phyloP scores from a whole-genome alignment of 140 eudicot genomes.

The Senecio squalidus region DNA sequence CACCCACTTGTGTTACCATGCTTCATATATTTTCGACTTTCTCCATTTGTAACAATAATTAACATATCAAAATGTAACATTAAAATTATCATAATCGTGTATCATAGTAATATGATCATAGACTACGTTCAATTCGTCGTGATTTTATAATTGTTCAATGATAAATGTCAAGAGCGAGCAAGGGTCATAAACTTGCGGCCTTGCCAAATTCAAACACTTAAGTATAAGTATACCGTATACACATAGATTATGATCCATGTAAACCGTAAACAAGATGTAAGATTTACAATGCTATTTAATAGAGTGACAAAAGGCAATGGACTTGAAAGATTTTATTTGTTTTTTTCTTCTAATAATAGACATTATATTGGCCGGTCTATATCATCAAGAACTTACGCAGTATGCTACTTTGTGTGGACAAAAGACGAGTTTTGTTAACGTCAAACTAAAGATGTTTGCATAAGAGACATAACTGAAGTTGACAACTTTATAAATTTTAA shows the following conservation, averaged over 20 bases:
- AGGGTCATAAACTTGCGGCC: background rate
- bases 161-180: background rate
- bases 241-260: background rate
- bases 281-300: too few relatives aligned
- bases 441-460: too few relatives aligned
- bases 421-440: too few relatives aligned
- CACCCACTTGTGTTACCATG: conserved; percentile 55
- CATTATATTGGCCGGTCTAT: too few relatives aligned
- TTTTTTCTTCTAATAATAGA: too few relatives aligned
- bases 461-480: too few relatives aligned
- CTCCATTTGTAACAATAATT: background rate
- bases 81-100: background rate
- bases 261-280: too few relatives aligned
- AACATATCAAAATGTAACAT: background rate
- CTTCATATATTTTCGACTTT: conserved; percentile 24
- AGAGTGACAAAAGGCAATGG: too few relatives aligned
- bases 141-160: background rate
- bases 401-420: too few relatives aligned
- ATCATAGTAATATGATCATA: background rate
- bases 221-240: background rate
- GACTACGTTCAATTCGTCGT: background rate
- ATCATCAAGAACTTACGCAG: too few relatives aligned
- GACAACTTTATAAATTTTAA: too few relatives aligned
- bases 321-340: too few relatives aligned
- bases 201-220: background rate